A percentile compares a stretch with the other conserved stretches of the same genome.
phyloP scores from a whole-genome alignment of 2,329 filamentous ascomycete species.

The Colletotrichum graminicola region DNA sequence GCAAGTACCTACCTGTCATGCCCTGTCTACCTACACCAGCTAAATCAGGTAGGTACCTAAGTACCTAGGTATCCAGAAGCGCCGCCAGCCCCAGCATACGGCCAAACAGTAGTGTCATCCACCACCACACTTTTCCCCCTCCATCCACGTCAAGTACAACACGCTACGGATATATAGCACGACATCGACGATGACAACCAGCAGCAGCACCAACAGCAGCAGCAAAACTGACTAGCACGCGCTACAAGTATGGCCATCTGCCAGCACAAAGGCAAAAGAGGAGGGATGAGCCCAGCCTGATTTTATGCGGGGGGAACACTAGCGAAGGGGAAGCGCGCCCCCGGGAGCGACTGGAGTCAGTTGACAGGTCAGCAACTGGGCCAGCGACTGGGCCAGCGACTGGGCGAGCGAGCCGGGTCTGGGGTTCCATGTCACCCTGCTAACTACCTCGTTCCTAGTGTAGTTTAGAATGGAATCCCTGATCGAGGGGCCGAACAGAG shows the following conservation, averaged over 20 bases:
- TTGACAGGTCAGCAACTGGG: conserved; percentile 13
- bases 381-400: conserved; percentile 4
- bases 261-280: background rate
- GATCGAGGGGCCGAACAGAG: conserved; percentile 8
- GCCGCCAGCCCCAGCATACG: conserved; percentile 24
- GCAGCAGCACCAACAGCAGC: background rate
- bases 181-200: background rate
- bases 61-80: background rate
- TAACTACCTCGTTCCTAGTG: background rate
- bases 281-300: conserved; percentile 11
- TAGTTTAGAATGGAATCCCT: conserved; percentile 10
- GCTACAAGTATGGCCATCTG: background rate
- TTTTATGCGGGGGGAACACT: background rate
- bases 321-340: conserved; percentile 28
- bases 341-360: conserved; percentile 21
- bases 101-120: conserved; percentile 25
- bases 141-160: background rate
- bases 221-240: conserved; percentile 5
- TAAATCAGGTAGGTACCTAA: too few species aligned
- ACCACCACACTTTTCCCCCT: background rate
- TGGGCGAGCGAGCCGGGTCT: conserved; percentile 10
- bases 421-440: conserved; percentile 15
- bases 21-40: background rate
- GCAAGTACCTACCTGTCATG: background rate
- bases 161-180: background rate